phyloP scores from a whole-genome alignment of 2,329 filamentous ascomycete genomes.

The Fusarium sacchari region DNA sequence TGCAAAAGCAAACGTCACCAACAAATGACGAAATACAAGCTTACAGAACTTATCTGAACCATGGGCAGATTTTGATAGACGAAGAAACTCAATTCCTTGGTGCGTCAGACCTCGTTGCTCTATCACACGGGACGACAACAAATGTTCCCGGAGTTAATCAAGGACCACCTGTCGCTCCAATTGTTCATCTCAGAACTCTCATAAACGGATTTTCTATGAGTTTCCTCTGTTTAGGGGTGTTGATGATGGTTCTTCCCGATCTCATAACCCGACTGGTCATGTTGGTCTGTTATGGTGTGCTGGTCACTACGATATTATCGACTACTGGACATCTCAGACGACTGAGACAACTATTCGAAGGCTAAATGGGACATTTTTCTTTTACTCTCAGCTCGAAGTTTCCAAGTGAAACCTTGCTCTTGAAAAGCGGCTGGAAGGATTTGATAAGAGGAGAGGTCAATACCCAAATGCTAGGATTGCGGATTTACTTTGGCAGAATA shows the following conservation, averaged over 20 bases:
- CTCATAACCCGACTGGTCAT: conserved; percentile 25
- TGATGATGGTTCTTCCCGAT: conserved; percentile 27
- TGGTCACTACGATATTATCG: conserved; percentile 20
- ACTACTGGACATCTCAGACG: conserved; percentile 23
- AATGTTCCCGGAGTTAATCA: conserved; percentile 7
- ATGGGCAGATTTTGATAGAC: conserved; percentile 62
- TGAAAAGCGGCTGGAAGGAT: not conserved
- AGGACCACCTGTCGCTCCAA: not conserved
- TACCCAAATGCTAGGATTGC: not conserved
- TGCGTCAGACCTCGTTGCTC: conserved; percentile 16
- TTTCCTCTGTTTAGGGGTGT: conserved; percentile 21
- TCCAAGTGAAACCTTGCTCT: not conserved
- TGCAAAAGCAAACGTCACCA: conserved; percentile 62
- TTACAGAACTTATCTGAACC: conserved; percentile 65
- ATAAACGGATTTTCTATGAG: conserved; percentile 29
- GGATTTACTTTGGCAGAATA: not conserved
- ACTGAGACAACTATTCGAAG: conserved; percentile 21
- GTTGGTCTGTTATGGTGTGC: conserved; percentile 21
- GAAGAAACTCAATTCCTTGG: conserved; percentile 70
- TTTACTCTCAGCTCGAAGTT: not conserved
- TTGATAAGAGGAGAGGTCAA: not conserved
- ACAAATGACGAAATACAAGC: conserved; percentile 57
- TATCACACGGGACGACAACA: conserved; percentile 4
- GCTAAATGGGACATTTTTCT: not conserved
- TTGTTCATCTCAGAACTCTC: conserved; percentile 16